These are phyloP conservation scores for Fraxinus latifolia DNA, from an alignment of 305 asterid species.

Conservation along the genomic window DNA sequence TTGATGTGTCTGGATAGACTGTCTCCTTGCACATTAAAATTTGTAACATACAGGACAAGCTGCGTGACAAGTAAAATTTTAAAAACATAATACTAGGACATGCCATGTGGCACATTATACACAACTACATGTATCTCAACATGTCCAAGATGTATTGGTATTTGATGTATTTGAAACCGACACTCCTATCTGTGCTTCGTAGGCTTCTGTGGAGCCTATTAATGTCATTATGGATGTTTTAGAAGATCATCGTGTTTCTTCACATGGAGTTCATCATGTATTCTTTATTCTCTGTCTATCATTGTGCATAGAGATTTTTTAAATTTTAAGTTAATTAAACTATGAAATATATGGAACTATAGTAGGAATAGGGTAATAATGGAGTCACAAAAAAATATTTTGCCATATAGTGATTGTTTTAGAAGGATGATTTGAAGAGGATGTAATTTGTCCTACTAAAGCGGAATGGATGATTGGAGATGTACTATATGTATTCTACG, in stretches of 20 bases:
- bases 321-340: background rate
- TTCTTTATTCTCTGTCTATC: background rate
- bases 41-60: background rate
- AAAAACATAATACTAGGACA: background rate
- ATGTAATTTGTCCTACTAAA: background rate
- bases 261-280: background rate
- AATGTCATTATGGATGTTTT: background rate
- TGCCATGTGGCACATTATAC: background rate
- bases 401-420: background rate
- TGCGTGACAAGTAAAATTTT: background rate
- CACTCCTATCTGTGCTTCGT: background rate
- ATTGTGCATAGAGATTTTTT: background rate
- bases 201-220: background rate
- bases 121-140: background rate
- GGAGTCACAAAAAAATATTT: background rate
- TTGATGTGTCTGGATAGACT: background rate
- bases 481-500: background rate
- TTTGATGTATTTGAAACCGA: background rate
- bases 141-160: background rate
- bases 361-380: background rate
- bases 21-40: background rate
- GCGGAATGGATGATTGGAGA: background rate
- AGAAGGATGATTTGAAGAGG: background rate
- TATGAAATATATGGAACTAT: background rate
- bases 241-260: background rate